Evolutionary conservation across 768 basidiomycete species (phyloP).

Genomic region (Xerocomellus chrysenteron): DNA sequence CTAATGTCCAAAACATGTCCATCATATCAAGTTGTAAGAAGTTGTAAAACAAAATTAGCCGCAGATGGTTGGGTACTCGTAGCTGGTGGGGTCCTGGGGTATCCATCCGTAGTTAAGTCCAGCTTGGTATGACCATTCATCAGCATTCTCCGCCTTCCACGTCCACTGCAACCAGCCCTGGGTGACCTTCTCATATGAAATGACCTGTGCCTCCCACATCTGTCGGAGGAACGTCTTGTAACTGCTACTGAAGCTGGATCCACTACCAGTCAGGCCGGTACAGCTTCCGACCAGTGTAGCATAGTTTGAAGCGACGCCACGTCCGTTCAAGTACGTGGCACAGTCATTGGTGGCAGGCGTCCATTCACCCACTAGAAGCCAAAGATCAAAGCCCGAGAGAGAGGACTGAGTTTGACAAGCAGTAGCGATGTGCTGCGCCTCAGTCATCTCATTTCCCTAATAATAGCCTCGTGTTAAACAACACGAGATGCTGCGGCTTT

Average conservation of each 20-base stretch:
- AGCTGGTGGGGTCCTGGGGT: constrained; percentile 54
- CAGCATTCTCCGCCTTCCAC: constrained; percentile 80
- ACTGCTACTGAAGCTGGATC: constrained; percentile 64
- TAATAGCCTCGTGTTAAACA: constrained; percentile 19
- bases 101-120: constrained; percentile 85
- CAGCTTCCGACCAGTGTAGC: constrained; percentile 72
- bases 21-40: neutral
- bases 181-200: constrained; percentile 60
- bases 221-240: constrained; percentile 84
- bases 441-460: constrained; percentile 46
- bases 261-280: constrained; percentile 68
- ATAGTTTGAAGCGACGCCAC: constrained; percentile 65
- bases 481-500: neutral
- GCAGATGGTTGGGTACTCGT: constrained; percentile 64
- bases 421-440: constrained; percentile 55
- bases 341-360: constrained; percentile 76
- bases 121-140: constrained; percentile 89
- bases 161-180: constrained; percentile 81
- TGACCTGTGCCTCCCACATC: constrained; percentile 83
- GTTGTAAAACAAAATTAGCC: constrained; percentile 19
- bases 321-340: constrained; percentile 64
- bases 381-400: constrained; percentile 59
- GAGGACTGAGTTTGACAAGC: constrained; percentile 52
- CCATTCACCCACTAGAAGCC: constrained; percentile 90
- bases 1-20: neutral